A percentile compares a stretch with the other conserved stretches of the same genome.
phyloP scores from a whole-genome alignment of 2,329 filamentous ascomycete genomes.

The Colletotrichum sp. region DNA sequence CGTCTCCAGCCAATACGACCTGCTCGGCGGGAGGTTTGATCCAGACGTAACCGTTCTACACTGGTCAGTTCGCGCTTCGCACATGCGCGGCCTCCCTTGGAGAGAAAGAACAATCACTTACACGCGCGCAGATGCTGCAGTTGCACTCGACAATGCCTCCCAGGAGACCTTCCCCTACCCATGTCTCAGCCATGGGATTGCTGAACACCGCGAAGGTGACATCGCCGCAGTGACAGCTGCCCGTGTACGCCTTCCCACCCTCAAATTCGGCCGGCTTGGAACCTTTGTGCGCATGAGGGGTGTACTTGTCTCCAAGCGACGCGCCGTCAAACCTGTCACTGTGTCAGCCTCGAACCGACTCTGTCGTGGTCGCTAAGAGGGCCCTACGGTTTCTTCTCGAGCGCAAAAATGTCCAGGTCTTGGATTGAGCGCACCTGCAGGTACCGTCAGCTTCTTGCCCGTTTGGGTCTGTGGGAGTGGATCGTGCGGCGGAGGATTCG shows the following conservation, averaged over 20 bases:
- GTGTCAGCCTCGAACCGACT: not conserved
- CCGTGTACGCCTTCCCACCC: constrained; percentile 47
- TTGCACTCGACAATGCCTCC: constrained; percentile 47
- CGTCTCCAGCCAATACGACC: constrained; percentile 42
- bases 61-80: not conserved
- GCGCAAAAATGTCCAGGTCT: constrained; percentile 43
- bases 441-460: not conserved
- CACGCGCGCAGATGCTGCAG: constrained; percentile 54
- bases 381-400: constrained; percentile 40
- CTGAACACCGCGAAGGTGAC: constrained; percentile 47
- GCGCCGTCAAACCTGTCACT: constrained; percentile 42
- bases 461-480: too few relatives aligned
- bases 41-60: constrained; percentile 49
- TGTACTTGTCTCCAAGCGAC: constrained; percentile 34
- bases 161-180: not conserved
- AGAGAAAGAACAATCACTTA: constrained; percentile 24
- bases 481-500: not conserved
- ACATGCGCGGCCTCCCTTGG: not conserved
- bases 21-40: constrained; percentile 44
- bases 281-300: constrained; percentile 42
- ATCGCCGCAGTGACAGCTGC: constrained; percentile 59
- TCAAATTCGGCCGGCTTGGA: constrained; percentile 42
- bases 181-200: constrained; percentile 45
- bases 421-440: constrained; percentile 49
- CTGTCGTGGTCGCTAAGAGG: constrained; percentile 12